Conservation (phyloP, 495 filamentous ascomycete species). For the Penicillium crystallinum region DNA sequence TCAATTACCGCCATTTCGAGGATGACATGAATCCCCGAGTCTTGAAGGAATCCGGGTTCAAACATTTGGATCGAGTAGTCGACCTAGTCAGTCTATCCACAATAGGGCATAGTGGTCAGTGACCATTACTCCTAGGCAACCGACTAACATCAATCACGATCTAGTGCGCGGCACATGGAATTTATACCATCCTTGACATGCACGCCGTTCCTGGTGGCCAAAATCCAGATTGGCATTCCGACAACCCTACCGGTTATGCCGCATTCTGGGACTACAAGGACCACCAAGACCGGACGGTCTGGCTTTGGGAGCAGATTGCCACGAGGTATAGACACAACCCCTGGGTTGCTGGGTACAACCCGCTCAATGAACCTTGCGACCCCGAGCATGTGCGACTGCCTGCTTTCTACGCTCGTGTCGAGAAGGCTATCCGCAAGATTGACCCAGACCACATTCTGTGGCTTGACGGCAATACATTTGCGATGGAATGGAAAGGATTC, state of each 20-base stretch:
- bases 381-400: constrained; percentile 50
- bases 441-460: constrained; percentile 61
- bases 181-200: constrained; percentile 61
- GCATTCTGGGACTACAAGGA: constrained; percentile 62
- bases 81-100: constrained; percentile 27
- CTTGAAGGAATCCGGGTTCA: constrained; percentile 53
- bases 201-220: constrained; percentile 61
- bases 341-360: constrained; percentile 60
- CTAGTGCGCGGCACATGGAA: constrained; percentile 47
- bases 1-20: constrained; percentile 62
- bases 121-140: background rate
- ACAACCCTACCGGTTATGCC: constrained; percentile 49
- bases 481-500: constrained; percentile 50
- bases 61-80: constrained; percentile 55
- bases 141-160: background rate
- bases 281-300: constrained; percentile 54
- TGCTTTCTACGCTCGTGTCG: constrained; percentile 52
- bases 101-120: too few species aligned
- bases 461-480: constrained; percentile 61
- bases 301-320: constrained; percentile 57
- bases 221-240: constrained; percentile 62
- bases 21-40: constrained; percentile 59
- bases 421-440: constrained; percentile 52
- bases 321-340: constrained; percentile 51
- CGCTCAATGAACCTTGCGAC: constrained; percentile 61